Base-by-base conservation (phyloP, 345 rosid genomes). In the Pugionium dolabratum region DNA sequence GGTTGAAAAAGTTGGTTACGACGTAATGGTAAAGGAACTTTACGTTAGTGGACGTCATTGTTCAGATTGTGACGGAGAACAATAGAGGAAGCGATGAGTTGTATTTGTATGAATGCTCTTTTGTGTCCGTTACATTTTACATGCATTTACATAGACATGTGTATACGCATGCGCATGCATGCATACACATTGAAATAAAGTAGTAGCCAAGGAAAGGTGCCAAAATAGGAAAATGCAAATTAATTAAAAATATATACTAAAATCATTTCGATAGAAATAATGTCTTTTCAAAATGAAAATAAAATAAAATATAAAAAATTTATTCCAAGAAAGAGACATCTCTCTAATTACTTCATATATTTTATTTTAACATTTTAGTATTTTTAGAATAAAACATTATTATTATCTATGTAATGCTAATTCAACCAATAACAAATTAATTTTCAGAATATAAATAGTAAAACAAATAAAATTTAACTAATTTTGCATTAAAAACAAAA, bases 61-160 rank as follows among this genome's bases (percentile, higher is more conserved):
- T 6, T 62, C 54, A 18, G 69, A 37, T 48, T 62, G 69, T 54
- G 57, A 54, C 48, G 67, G 62, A 52, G 36, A 54, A 47, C 47
- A 39, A 28, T 31, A 34, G 62, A 54, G 75, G 36, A 10, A 40
- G 51, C 30, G 48, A 52, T 42, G 67, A 54, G 69, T 46, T 62
- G 62, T 54, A 55, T 62, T 43, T 61, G 63, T 71, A 62, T 29
- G 35, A 57, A 54, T 62, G 11, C 48, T 53, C 28, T 54, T 52
- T 53, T 62, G 75, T 70, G 69, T 54, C 69, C 63, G 63, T 70
- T 62, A 62, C 69, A 25, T 25, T 61, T 53, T 44, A 53, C 67
- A 44, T 35, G 67, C 74, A 70, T 68, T 45, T 62, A 26, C 49
- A 9, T n/a, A 62, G 75, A 62, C 75, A 71, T 54, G 69, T 71